Evolutionary conservation across 2,329 filamentous ascomycete genomes (phyloP), one percentile per base, ranked within the genome.

Genomic region (Lachnellula arida): DNA sequence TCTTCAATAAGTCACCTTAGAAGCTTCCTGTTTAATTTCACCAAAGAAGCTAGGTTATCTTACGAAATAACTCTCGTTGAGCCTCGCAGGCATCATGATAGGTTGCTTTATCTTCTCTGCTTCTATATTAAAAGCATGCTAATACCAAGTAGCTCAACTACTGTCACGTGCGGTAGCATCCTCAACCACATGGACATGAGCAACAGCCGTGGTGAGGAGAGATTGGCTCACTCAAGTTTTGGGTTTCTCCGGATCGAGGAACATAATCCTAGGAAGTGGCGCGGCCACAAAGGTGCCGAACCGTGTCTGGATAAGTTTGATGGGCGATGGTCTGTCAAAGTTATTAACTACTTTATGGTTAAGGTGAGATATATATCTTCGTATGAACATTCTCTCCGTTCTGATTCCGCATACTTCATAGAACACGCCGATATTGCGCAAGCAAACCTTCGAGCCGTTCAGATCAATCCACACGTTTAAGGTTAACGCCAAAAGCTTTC

Each of bases 321-420:
- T 35, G 55, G 55, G 2, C 11, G 39, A 9, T 40, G 47, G 14
- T 57, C 48, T 39, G 42, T 57, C 2, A 51, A 28, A n/a, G 43
- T 46, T n/a, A 54, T 57, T 15, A 43, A 54, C 11, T 57, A 50
- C 42, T 54, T 57, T 25, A 47, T 54, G n/a, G 11, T 32, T 15
- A 57, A 54, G 42, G 54, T 49, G 22, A 43, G 35, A 46, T 40
- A 42, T 11, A 32, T 17, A 34, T n/a, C 37, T 39, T 39, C 3
- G 37, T 5, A 5, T 9, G 37, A 17, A 39, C 37, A 1, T n/a
- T 8, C 37, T 39, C n/a, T 5, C 37, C 2, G 5, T 14, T 17
- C 37, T 39, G 37, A 39, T 17, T 19, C 5, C 17, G 9, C 19
- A 19, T 19, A 19, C 19, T 19, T 2, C 40, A 17, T 32, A 55